Percentiles rank a stretch among this genome's conserved stretches.
Conservation (phyloP, 2,329 filamentous ascomycete species). For the Aureobasidium sp. region DNA sequence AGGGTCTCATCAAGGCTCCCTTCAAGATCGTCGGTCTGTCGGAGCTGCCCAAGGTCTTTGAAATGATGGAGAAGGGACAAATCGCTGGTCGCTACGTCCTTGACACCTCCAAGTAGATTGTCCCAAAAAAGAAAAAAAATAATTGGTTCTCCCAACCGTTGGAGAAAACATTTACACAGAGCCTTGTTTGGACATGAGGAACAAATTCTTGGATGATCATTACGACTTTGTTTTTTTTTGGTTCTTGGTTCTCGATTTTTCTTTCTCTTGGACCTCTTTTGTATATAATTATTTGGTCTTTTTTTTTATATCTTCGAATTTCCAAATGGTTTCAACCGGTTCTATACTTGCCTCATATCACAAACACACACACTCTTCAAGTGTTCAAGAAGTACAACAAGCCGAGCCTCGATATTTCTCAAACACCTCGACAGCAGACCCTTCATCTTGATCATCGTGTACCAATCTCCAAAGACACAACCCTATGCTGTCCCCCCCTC, state of each 20-base stretch:
- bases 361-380: too few species aligned
- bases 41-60: constrained; percentile 72
- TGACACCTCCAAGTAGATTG: constrained; percentile 57
- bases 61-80: constrained; percentile 59
- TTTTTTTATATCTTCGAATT: too few species aligned
- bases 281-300: constrained; percentile 6
- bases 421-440: too few species aligned
- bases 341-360: too few species aligned
- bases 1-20: constrained; percentile 69
- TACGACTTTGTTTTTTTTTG: not conserved
- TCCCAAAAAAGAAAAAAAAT: too few species aligned
- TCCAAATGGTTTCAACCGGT: too few species aligned
- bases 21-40: constrained; percentile 79
- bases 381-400: too few species aligned
- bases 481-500: too few species aligned
- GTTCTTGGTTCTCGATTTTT: not conserved
- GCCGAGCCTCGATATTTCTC: too few species aligned
- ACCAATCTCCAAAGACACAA: too few species aligned
- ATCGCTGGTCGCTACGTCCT: constrained; percentile 75
- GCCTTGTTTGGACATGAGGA: not conserved
- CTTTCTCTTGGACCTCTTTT: not conserved
- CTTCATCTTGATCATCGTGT: too few species aligned
- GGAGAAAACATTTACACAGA: not conserved
- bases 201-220: not conserved
- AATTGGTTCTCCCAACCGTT: not conserved